Evolutionary conservation across 148 eudicot species (phyloP).

Genomic region (Rhododendron vialii): DNA sequence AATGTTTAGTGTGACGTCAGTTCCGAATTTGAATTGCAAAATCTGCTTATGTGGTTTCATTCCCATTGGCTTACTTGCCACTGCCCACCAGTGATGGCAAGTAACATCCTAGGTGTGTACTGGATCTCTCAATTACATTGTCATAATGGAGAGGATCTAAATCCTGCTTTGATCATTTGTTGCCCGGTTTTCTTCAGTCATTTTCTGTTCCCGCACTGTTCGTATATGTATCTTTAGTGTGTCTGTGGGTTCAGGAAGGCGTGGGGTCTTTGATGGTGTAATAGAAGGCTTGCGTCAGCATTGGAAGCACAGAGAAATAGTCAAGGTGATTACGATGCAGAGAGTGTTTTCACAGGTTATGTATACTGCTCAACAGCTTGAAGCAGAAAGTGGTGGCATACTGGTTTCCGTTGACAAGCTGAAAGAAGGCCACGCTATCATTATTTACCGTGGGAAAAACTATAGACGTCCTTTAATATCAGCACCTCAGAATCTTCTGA

Average conservation of each 20-base stretch:
- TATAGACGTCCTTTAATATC: conserved; percentile 59
- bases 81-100: too few relatives aligned
- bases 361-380: conserved; percentile 64
- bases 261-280: conserved; percentile 90
- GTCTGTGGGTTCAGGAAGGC: conserved; percentile 58
- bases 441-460: conserved; percentile 87
- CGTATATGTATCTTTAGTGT: neutral
- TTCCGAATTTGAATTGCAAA: too few relatives aligned
- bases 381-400: conserved; percentile 73
- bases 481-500: conserved; percentile 50
- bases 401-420: conserved; percentile 69
- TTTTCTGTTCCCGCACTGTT: neutral
- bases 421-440: conserved; percentile 86
- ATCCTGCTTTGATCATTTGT: neutral
- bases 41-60: too few relatives aligned
- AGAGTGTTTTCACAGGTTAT: conserved; percentile 47
- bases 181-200: neutral
- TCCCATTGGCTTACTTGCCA: too few relatives aligned
- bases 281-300: conserved; percentile 93
- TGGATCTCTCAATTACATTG: too few relatives aligned
- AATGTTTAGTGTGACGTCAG: too few relatives aligned
- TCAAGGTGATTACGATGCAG: conserved; percentile 87
- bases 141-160: too few relatives aligned
- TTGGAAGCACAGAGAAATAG: conserved; percentile 93
- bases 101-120: too few relatives aligned